Base-by-base conservation (phyloP, 306 rosid genomes). In the Quercus variabilis region DNA sequence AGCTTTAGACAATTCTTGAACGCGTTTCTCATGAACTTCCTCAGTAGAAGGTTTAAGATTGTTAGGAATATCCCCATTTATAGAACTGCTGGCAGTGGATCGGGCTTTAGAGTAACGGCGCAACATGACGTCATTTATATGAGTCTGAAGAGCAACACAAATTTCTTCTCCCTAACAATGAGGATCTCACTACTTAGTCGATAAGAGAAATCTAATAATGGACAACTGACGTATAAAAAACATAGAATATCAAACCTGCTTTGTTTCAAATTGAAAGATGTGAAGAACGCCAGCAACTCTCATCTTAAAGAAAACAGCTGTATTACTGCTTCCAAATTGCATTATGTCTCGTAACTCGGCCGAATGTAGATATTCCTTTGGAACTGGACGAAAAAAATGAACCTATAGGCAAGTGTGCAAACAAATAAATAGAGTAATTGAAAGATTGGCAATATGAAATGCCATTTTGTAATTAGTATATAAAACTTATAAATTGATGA, bases 231-330 rank as follows among this genome's bases (percentile, higher is more conserved):
- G 73, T 70, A 26, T 73, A 33, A 35, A 80, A 63, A 74, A 77
- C 15, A 75, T 60, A 80, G 54, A 74, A 33, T 71, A 54, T 35
- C 46, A 73, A 77, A 92, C 97, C 97, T 92, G 98, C 88, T 94
- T 94, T 60, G 98, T 91, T 85, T 94, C 98, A 74, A 94, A 94
- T 69, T 94, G 98, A 80, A 94, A 94, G 82, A 94, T 91, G 85
- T 94, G 98, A 81, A 94, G 97, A 68, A 91, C 96, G 43, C 98
- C 98, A 30, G 98, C 98, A 81, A 94, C 97, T 86, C 98, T 88
- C 98, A 94, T 94, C 82, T 94, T 94, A 76, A 94, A 94, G 84
- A 94, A 94, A 77, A 94, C 98, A 12, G 98, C 98, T 80, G 97
- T 88, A 59, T 94, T 94, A 88, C 98, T 94, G 74, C 97, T 94